Base-by-base conservation (phyloP, 495 filamentous ascomycete genomes). In the Peziza echinospora region DNA sequence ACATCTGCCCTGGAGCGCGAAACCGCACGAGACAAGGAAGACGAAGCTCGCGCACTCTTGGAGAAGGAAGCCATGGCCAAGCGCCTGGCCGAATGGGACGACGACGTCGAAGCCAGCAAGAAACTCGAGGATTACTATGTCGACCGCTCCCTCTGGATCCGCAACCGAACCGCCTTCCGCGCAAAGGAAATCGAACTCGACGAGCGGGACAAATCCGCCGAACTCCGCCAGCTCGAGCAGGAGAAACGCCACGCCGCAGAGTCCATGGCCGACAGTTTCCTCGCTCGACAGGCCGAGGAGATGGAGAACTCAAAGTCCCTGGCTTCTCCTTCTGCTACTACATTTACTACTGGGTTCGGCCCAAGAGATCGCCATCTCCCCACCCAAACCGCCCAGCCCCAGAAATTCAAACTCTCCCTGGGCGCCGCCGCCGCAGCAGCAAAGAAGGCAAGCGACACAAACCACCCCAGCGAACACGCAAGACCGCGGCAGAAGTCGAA, bases 341-440 rank as follows among this genome's bases (percentile, higher is more conserved):
- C 66, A n/a, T 51, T 62, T 26, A n/a, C n/a, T n/a, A n/a, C n/a
- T n/a, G n/a, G n/a, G n/a, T n/a, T n/a, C n/a, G n/a, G n/a, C n/a
- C 51, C 60, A 0, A 63, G 68, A 26, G 83, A 87, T 52, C 30
- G 30, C 13, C 13, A 37, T 3, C 30, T 13, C 13, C 30, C 30
- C 3, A 37, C 19, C 13, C n/a, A n/a, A n/a, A n/a, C n/a, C n/a
- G n/a, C n/a, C n/a, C n/a, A n/a, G n/a, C 80, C 82, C 0, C 78
- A 84, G 60, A 80, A 78, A 43, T 92, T 97, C 73, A 94, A 91
- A 64, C 70, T 97, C 25, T 91, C 84, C 1, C 79, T 97, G 30
- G 30, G 30, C 0, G 44, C 42, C 7, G 84, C 85, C 46, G 81
- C 83, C 3, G 83, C 83, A 0, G 86, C 86, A 0, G 75, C 78